Conservation (phyloP, 1,284 basidiomycete genomes). For the Melampsora larici-populina region DNA sequence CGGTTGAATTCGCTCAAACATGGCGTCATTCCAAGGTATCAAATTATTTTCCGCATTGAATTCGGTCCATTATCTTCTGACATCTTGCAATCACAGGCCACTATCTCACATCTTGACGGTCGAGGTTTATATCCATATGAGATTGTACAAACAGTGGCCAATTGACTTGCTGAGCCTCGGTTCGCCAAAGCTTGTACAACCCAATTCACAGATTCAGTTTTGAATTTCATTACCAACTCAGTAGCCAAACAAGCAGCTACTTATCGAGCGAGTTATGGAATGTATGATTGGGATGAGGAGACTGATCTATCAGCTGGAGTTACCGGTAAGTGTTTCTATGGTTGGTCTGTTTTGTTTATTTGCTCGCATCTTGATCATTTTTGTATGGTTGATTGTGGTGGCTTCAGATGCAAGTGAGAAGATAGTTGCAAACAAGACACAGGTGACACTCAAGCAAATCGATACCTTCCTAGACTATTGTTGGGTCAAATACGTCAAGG, state of each 20-base stretch:
- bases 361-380: background rate
- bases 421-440: constrained; percentile 81
- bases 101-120: constrained; percentile 59
- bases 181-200: constrained; percentile 63
- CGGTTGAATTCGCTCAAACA: constrained; percentile 80
- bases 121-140: constrained; percentile 77
- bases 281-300: constrained; percentile 79
- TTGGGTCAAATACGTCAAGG: constrained; percentile 85
- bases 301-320: constrained; percentile 75
- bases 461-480: constrained; percentile 77
- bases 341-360: background rate
- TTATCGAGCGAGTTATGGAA: constrained; percentile 70
- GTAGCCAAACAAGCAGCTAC: constrained; percentile 69
- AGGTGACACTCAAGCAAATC: constrained; percentile 80
- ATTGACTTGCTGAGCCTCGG: constrained; percentile 62
- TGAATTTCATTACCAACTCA: constrained; percentile 68
- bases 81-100: constrained; percentile 29
- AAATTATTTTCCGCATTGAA: background rate
- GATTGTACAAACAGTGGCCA: constrained; percentile 70
- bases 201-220: constrained; percentile 73
- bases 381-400: background rate
- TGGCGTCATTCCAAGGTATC: constrained; percentile 82
- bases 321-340: constrained; percentile 59
- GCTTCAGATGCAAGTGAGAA: constrained; percentile 49
- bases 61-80: background rate